phyloP scores from a whole-genome alignment of 2,329 filamentous ascomycete genomes.

The Metarhizium rileyi region DNA sequence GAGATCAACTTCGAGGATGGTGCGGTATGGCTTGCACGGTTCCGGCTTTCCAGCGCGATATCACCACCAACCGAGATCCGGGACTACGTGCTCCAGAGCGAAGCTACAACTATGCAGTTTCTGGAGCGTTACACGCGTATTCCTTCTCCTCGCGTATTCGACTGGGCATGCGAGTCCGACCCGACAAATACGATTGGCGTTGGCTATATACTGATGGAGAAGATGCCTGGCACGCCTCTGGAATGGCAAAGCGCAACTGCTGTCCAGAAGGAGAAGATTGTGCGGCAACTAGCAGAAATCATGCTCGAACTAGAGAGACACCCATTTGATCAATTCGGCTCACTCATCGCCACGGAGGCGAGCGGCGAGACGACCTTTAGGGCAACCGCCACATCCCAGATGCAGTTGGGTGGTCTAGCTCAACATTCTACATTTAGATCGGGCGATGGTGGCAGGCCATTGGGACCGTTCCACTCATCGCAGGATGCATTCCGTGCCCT shows the following conservation, averaged over 20 bases:
- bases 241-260: slow-evolving; percentile 21
- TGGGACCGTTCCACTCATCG: slow-evolving; percentile 17
- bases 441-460: slow-evolving; percentile 1
- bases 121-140: slow-evolving; percentile 15
- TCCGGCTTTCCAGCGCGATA: slow-evolving; percentile 11
- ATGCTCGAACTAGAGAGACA: slow-evolving; percentile 22
- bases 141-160: slow-evolving; percentile 24
- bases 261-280: slow-evolving; percentile 19
- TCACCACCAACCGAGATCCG: slow-evolving; percentile 14
- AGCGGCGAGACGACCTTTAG: slow-evolving; percentile 9
- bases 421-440: slow-evolving; percentile 10
- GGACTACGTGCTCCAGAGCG: slow-evolving; percentile 17
- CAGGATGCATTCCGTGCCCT: slow-evolving; percentile 9
- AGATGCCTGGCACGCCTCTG: slow-evolving; percentile 24
- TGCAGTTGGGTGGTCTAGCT: too few species aligned
- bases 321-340: slow-evolving; percentile 19
- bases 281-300: slow-evolving; percentile 22
- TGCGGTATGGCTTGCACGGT: slow-evolving; percentile 16
- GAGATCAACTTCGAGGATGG: slow-evolving; percentile 19
- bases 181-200: slow-evolving; percentile 22
- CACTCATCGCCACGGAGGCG: slow-evolving; percentile 6
- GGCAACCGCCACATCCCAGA: not conserved
- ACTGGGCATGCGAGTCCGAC: slow-evolving; percentile 22
- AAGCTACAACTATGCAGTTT: slow-evolving; percentile 17
- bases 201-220: slow-evolving; percentile 33